Evolutionary conservation across 768 basidiomycete genomes (phyloP).

Genomic region (Termitomyces sp.): DNA sequence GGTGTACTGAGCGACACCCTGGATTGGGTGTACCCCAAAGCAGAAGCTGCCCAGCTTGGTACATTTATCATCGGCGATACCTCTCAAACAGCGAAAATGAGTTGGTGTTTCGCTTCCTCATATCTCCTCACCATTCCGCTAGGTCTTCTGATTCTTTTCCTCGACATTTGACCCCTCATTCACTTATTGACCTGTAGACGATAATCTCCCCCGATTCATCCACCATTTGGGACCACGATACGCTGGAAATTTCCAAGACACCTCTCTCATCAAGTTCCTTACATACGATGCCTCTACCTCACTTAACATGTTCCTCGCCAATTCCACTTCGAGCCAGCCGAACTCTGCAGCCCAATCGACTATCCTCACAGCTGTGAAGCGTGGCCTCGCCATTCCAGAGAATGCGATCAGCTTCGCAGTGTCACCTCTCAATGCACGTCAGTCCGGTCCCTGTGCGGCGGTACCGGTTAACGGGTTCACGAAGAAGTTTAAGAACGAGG

Average conservation of each 20-base stretch:
- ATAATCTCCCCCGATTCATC: constrained; percentile 68
- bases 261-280: constrained; percentile 61
- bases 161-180: not conserved
- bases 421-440: constrained; percentile 24
- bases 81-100: constrained; percentile 35
- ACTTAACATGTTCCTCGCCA: constrained; percentile 69
- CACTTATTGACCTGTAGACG: constrained; percentile 31
- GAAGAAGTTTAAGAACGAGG: constrained; percentile 27
- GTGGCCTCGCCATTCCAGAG: constrained; percentile 39
- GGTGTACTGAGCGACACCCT: constrained; percentile 60
- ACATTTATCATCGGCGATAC: constrained; percentile 55
- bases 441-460: constrained; percentile 12
- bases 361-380: constrained; percentile 45
- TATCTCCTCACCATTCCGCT: constrained; percentile 56
- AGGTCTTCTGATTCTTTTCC: constrained; percentile 27
- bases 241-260: constrained; percentile 69
- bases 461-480: constrained; percentile 16
- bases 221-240: constrained; percentile 83
- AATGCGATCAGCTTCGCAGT: constrained; percentile 32
- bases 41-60: constrained; percentile 30
- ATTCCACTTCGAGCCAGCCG: constrained; percentile 29
- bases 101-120: constrained; percentile 67
- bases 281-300: constrained; percentile 85
- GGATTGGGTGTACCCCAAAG: constrained; percentile 59
- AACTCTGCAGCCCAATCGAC: constrained; percentile 20